Conservation (phyloP, 78 protist species). For the Dictyostelium capitatum region DNA sequence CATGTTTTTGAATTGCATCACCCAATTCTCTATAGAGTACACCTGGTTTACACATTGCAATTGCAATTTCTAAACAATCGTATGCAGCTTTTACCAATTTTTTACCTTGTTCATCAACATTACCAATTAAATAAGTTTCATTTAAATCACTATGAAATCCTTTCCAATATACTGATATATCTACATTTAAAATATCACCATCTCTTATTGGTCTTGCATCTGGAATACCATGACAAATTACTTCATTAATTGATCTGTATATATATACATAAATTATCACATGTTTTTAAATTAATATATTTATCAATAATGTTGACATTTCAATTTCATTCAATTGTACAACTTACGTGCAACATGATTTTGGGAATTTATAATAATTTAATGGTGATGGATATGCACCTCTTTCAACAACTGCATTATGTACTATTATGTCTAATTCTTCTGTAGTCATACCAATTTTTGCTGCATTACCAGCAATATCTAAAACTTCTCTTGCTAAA, state of each 20-base stretch:
- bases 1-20: slow-evolving; percentile 87
- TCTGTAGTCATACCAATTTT: slow-evolving; percentile 94
- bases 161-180: slow-evolving; percentile 92
- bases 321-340: background rate
- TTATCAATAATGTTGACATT: background rate
- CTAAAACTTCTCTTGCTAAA: slow-evolving; percentile 93
- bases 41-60: slow-evolving; percentile 83
- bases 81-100: slow-evolving; percentile 81
- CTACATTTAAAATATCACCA: slow-evolving; percentile 97
- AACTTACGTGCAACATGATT: slow-evolving; percentile 92
- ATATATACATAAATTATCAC: background rate
- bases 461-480: slow-evolving; percentile 88
- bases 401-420: slow-evolving; percentile 90
- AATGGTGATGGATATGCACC: slow-evolving; percentile 97
- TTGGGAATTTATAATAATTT: slow-evolving; percentile 95
- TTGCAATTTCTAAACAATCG: slow-evolving; percentile 68
- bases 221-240: slow-evolving; percentile 99
- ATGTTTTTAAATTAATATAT: background rate
- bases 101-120: slow-evolving; percentile 80
- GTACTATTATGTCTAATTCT: slow-evolving; percentile 92
- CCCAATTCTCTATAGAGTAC: slow-evolving; percentile 91
- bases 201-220: slow-evolving; percentile 89
- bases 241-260: slow-evolving; percentile 92
- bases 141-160: slow-evolving; percentile 97
- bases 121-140: slow-evolving; percentile 95